A percentile compares a stretch with the other conserved stretches of the same genome.
These are phyloP conservation scores for Prunus kanzakura DNA, from an alignment of 306 rosid species.

Conservation along the genomic window DNA sequence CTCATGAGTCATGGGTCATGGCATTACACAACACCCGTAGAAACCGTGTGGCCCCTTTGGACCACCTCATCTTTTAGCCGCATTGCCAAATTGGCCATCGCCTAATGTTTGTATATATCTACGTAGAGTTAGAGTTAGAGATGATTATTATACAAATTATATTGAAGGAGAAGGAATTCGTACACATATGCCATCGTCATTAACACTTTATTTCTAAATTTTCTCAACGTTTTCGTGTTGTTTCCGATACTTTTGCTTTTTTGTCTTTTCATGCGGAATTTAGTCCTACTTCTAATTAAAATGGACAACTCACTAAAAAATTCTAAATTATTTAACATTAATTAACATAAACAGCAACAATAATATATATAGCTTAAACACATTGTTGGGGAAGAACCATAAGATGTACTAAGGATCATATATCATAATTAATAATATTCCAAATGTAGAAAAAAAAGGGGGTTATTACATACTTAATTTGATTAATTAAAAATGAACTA, in stretches of 20 bases:
- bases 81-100: slow-evolving; percentile 33
- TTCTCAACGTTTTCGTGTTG: neutral
- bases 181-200: neutral
- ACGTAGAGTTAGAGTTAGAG: neutral
- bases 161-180: too few species aligned
- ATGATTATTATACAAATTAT: too few species aligned
- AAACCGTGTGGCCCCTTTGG: slow-evolving; percentile 46
- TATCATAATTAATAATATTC: slow-evolving; percentile 9
- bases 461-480: slow-evolving; percentile 23
- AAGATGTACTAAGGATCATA: slow-evolving; percentile 20
- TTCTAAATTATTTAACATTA: neutral
- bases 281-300: neutral
- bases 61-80: slow-evolving; percentile 84
- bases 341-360: neutral
- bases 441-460: neutral
- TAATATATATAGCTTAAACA: neutral
- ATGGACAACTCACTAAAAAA: neutral
- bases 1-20: slow-evolving; percentile 14
- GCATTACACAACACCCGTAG: slow-evolving; percentile 35
- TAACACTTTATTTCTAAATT: neutral
- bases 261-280: neutral
- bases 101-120: neutral
- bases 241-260: neutral
- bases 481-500: slow-evolving; percentile 27
- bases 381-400: slow-evolving; percentile 23